A percentile compares a stretch with the other conserved stretches of the same genome.
phyloP scores from a whole-genome alignment of 1,284 basidiomycete genomes.

The Wolfiporia cocos region DNA sequence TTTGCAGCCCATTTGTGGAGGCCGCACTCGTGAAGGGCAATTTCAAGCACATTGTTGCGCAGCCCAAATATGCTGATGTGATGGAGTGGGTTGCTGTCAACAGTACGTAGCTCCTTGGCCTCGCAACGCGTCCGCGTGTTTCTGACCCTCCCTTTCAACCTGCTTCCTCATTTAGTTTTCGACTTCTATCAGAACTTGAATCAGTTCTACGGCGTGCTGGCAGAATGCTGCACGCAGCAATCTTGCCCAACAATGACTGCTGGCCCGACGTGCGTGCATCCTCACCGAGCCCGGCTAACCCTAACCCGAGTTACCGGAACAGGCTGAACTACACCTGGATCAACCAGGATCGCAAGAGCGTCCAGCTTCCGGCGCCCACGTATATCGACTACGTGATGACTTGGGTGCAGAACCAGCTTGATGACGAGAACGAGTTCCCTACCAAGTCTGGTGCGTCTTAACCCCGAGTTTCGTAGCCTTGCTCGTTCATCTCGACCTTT shows the following conservation, averaged over 20 bases:
- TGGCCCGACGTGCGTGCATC: conserved; percentile 66
- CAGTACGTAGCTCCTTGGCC: conserved; percentile 46
- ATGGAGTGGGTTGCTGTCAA: conserved; percentile 99
- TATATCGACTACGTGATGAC: conserved; percentile 99
- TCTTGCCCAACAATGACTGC: conserved; percentile 94
- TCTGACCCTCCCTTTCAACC: neutral
- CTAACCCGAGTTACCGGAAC: too few relatives aligned
- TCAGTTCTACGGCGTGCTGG: conserved; percentile 93
- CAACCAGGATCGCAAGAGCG: conserved; percentile 90
- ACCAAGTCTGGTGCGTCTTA: conserved; percentile 79
- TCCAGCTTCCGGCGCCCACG: conserved; percentile 91
- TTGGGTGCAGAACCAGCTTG: conserved; percentile 92
- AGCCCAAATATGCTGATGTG: conserved; percentile 95
- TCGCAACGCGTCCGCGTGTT: too few relatives aligned
- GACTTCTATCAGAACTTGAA: conserved; percentile 98
- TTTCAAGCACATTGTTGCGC: conserved; percentile 97
- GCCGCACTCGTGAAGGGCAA: conserved; percentile 97
- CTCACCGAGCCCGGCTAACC: conserved; percentile 5
- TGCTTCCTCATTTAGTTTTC: conserved; percentile 52
- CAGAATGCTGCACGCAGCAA: conserved; percentile 91
- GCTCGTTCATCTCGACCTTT: neutral
- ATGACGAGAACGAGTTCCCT: conserved; percentile 92
- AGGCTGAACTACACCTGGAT: conserved; percentile 98
- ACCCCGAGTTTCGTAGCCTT: neutral
- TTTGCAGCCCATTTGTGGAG: conserved; percentile 95